Evolutionary conservation across 1,284 basidiomycete species (phyloP).

Genomic region (Sanghuangporus baumii): DNA sequence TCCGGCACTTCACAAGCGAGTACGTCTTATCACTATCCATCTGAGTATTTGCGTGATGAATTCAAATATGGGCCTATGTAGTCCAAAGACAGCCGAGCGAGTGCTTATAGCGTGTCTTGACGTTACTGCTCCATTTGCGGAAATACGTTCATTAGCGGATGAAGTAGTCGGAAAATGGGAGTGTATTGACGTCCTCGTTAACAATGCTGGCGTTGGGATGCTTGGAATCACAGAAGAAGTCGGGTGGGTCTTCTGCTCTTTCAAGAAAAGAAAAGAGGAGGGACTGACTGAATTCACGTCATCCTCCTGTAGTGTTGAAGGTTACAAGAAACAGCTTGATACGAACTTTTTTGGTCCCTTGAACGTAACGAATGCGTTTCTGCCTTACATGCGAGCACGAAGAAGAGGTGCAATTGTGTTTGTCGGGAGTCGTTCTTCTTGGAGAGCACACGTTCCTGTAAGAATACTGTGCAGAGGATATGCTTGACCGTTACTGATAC

Average conservation of each 20-base stretch:
- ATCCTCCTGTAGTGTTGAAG: slow-evolving; percentile 23
- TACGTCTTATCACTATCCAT: not conserved
- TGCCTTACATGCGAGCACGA: slow-evolving; percentile 33
- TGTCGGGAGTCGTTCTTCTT: slow-evolving; percentile 24
- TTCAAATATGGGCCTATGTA: not conserved
- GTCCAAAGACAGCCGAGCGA: not conserved
- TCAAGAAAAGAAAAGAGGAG: not conserved
- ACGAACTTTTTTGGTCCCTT: slow-evolving; percentile 34
- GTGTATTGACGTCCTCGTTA: slow-evolving; percentile 53
- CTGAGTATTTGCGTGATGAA: too few species aligned
- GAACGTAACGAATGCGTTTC: slow-evolving; percentile 34
- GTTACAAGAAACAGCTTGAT: slow-evolving; percentile 30
- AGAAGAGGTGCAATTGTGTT: slow-evolving; percentile 31
- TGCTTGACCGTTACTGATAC: not conserved
- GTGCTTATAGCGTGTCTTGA: slow-evolving; percentile 30
- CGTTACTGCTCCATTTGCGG: slow-evolving; percentile 28
- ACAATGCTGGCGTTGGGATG: slow-evolving; percentile 48
- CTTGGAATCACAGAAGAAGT: slow-evolving; percentile 33
- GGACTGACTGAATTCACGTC: not conserved
- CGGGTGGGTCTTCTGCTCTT: slow-evolving; percentile 25
- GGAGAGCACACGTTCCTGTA: slow-evolving; percentile 15
- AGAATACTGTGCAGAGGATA: not conserved
- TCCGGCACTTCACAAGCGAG: slow-evolving; percentile 23
- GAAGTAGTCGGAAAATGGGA: slow-evolving; percentile 41
- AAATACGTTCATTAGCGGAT: slow-evolving; percentile 34